Evolutionary conservation across 2,329 filamentous ascomycete species (phyloP).

Genomic region (Colletotrichum tamarilloi): DNA sequence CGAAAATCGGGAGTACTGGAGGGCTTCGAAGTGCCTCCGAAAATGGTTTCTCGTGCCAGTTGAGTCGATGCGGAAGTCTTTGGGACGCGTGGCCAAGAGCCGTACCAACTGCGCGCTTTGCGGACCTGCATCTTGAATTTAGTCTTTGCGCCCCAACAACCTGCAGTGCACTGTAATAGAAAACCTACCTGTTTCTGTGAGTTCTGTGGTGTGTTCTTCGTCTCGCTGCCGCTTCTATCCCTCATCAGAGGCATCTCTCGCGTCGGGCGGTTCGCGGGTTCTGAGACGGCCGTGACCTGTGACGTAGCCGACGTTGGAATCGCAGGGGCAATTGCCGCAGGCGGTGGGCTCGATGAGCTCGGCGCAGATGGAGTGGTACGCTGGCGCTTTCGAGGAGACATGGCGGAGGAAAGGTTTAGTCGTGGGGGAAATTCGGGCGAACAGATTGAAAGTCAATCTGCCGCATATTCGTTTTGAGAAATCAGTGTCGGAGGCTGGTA

Average conservation of each 20-base stretch:
- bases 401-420: constrained; percentile 38
- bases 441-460: constrained; percentile 25
- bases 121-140: constrained; percentile 51
- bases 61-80: constrained; percentile 71
- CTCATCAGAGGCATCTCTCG: constrained; percentile 30
- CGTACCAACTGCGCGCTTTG: constrained; percentile 71
- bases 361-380: constrained; percentile 48
- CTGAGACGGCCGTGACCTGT: constrained; percentile 36
- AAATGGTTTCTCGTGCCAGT: constrained; percentile 69
- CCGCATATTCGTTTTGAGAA: constrained; percentile 30
- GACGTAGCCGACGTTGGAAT: constrained; percentile 36
- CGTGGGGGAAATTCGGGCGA: constrained; percentile 11
- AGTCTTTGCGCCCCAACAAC: not conserved
- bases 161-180: no score
- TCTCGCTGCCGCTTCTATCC: constrained; percentile 33
- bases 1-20: constrained; percentile 59
- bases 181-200: constrained; percentile 33
- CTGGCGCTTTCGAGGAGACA: constrained; percentile 55
- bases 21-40: constrained; percentile 64
- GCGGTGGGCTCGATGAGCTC: constrained; percentile 33
- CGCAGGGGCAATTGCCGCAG: constrained; percentile 34
- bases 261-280: constrained; percentile 23
- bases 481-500: constrained; percentile 20
- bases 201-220: constrained; percentile 11
- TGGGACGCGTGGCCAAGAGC: constrained; percentile 66